Conservation (phyloP, 2,329 filamentous ascomycete genomes). For the Colletotrichum sidae region DNA sequence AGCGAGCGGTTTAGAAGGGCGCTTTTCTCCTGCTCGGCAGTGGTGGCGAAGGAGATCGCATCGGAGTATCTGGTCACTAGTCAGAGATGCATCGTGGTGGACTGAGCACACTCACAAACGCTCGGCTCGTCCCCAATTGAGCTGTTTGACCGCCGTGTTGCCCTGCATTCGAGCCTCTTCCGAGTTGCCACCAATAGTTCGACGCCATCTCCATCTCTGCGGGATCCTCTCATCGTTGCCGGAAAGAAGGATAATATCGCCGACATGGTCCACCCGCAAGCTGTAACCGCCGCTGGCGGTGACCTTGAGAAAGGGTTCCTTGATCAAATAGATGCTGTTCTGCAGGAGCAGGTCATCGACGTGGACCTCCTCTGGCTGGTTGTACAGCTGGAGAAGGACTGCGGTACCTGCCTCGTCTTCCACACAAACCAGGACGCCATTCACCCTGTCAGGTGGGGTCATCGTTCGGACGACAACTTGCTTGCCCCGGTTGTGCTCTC, state of each 20-base stretch:
- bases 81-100: background rate
- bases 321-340: slow-evolving; percentile 56
- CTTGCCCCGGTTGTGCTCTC: slow-evolving; percentile 43
- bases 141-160: slow-evolving; percentile 46
- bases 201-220: slow-evolving; percentile 44
- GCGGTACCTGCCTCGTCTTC: slow-evolving; percentile 53
- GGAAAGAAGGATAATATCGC: slow-evolving; percentile 57
- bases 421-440: slow-evolving; percentile 40
- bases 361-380: slow-evolving; percentile 53
- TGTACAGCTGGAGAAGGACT: slow-evolving; percentile 52
- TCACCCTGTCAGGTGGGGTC: slow-evolving; percentile 38
- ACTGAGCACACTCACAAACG: slow-evolving; percentile 44
- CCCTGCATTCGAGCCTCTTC: slow-evolving; percentile 44
- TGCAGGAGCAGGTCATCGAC: slow-evolving; percentile 48
- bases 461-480: slow-evolving; percentile 38
- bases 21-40: slow-evolving; percentile 48
- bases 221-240: slow-evolving; percentile 53
- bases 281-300: slow-evolving; percentile 52
- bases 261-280: slow-evolving; percentile 64
- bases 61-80: slow-evolving; percentile 49
- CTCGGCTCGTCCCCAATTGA: slow-evolving; percentile 45
- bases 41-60: slow-evolving; percentile 47
- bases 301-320: slow-evolving; percentile 64
- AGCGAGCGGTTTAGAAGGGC: slow-evolving; percentile 52
- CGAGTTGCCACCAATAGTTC: slow-evolving; percentile 29